Percentiles rank a stretch among this genome's conserved stretches.
Evolutionary conservation across 2,329 filamentous ascomycete genomes (phyloP).

Genomic region (Fusarium chlamydosporum): DNA sequence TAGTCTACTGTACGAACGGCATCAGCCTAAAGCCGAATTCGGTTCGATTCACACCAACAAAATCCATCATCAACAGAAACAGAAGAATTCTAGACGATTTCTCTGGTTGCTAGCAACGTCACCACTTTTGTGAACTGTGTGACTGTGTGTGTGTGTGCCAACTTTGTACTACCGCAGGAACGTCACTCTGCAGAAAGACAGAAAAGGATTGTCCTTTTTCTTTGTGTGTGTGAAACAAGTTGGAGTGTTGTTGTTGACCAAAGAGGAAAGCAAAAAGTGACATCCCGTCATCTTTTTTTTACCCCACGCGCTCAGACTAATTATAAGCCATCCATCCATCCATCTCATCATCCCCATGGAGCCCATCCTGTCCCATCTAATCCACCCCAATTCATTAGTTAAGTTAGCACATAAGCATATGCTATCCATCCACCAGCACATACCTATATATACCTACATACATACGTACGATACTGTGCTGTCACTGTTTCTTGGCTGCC

Average conservation of each 20-base stretch:
- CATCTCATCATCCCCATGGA: neutral
- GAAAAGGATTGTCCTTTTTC: neutral
- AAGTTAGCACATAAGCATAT: slow-evolving; percentile 1
- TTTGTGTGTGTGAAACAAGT: slow-evolving; percentile 30
- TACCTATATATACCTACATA: neutral
- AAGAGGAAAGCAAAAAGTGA: slow-evolving; percentile 23
- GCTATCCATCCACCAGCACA: too few species aligned
- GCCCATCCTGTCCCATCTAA: too few species aligned
- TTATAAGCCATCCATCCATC: slow-evolving; percentile 10
- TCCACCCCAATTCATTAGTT: too few species aligned
- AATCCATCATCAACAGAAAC: neutral
- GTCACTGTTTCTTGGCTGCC: slow-evolving; percentile 34
- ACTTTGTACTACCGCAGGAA: slow-evolving; percentile 14
- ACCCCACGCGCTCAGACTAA: slow-evolving; percentile 33
- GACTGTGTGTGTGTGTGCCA: slow-evolving; percentile 12
- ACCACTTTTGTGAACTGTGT: slow-evolving; percentile 24
- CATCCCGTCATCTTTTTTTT: slow-evolving; percentile 37
- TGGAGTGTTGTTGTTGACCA: slow-evolving; percentile 13
- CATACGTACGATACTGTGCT: slow-evolving; percentile 21
- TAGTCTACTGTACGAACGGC: slow-evolving; percentile 3
- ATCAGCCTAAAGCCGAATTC: slow-evolving; percentile 38
- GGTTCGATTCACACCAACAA: slow-evolving; percentile 9
- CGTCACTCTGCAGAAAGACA: slow-evolving; percentile 37
- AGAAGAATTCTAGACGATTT: slow-evolving; percentile 9
- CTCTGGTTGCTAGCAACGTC: slow-evolving; percentile 31